Conservation (phyloP, 2,329 filamentous ascomycete genomes). For the Pseudovirgaria hyperparasitica region DNA sequence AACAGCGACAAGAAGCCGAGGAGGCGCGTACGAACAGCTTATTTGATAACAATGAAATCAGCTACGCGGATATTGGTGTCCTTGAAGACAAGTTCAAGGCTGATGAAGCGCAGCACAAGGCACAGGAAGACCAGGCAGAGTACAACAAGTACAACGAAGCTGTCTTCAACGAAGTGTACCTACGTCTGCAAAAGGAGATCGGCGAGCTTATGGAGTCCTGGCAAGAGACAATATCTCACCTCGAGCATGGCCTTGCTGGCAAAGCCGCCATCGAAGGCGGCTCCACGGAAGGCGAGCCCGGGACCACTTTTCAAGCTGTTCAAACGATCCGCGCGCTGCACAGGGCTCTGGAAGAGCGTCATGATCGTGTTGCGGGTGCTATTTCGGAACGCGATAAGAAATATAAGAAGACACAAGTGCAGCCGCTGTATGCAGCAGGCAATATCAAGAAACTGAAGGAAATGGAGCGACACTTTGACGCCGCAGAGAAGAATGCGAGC, state of each 20-base stretch:
- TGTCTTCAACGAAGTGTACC: slow-evolving; percentile 39
- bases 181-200: slow-evolving; percentile 37
- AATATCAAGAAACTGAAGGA: slow-evolving; percentile 38
- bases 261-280: slow-evolving; percentile 21
- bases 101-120: slow-evolving; percentile 36
- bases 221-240: slow-evolving; percentile 18
- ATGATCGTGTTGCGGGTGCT: slow-evolving; percentile 36
- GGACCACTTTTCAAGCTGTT: slow-evolving; percentile 19
- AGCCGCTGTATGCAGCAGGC: slow-evolving; percentile 38
- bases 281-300: slow-evolving; percentile 18
- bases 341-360: slow-evolving; percentile 34
- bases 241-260: slow-evolving; percentile 14
- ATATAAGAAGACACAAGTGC: slow-evolving; percentile 41
- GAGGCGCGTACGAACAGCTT: slow-evolving; percentile 40
- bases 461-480: slow-evolving; percentile 31
- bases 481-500: slow-evolving; percentile 37
- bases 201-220: slow-evolving; percentile 34
- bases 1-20: slow-evolving; percentile 37
- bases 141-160: slow-evolving; percentile 36
- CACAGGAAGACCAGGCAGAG: slow-evolving; percentile 40
- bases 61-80: slow-evolving; percentile 42
- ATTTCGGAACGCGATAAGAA: slow-evolving; percentile 41
- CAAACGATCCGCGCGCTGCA: slow-evolving; percentile 33
- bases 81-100: slow-evolving; percentile 44
- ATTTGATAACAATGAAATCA: slow-evolving; percentile 44